phyloP scores from a whole-genome alignment of 495 filamentous ascomycete genomes.

The Talaromyces nanjingensis region DNA sequence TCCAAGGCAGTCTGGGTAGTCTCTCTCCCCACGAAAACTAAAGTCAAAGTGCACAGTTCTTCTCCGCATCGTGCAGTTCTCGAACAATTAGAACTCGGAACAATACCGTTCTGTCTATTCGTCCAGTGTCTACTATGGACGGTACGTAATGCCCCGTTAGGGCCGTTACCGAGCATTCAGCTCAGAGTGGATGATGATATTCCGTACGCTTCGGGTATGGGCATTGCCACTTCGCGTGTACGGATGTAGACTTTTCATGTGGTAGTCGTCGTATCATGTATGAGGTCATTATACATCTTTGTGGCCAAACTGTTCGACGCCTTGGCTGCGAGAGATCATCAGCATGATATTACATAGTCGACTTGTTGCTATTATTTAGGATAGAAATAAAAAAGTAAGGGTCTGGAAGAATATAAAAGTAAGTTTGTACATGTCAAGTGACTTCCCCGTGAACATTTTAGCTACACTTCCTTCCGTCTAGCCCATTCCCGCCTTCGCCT shows the following conservation, averaged over 20 bases:
- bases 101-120: not conserved
- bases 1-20: not conserved
- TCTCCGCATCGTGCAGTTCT: not conserved
- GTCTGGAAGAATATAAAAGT: not conserved
- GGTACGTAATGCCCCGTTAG: not conserved
- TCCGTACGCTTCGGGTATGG: not conserved
- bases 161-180: not conserved
- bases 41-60: not conserved
- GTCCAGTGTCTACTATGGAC: not conserved
- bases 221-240: not conserved
- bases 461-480: not conserved
- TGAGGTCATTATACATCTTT: conserved; percentile 4
- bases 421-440: not conserved
- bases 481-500: not conserved
- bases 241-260: not conserved
- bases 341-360: not conserved
- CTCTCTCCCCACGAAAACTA: conserved; percentile 5
- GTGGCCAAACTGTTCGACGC: not conserved
- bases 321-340: not conserved
- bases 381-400: not conserved
- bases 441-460: not conserved
- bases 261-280: not conserved
- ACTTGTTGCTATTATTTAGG: too few species aligned
- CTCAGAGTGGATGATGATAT: not conserved
- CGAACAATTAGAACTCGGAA: not conserved